Conservation (phyloP, 495 filamentous ascomycete genomes). For the Daldinia loculata region DNA sequence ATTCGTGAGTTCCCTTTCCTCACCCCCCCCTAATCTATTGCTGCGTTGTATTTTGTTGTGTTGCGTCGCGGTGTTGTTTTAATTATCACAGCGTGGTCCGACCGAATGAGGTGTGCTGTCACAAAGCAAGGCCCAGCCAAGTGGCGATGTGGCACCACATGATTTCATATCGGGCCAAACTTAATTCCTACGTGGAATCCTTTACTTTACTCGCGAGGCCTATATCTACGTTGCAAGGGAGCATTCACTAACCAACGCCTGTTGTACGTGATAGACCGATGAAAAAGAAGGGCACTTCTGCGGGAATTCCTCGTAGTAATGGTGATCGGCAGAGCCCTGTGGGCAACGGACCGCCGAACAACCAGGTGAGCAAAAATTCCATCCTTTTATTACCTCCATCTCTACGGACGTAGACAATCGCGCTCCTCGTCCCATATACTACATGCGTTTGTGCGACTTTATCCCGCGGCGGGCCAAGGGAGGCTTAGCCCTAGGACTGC, state of each 20-base stretch:
- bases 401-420: neutral
- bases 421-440: neutral
- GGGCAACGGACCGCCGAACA: conserved; percentile 51
- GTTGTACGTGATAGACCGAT: conserved; percentile 54
- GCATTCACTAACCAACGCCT: conserved; percentile 29
- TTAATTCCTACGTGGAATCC: conserved; percentile 35
- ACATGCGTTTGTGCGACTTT: conserved; percentile 22
- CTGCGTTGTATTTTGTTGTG: conserved; percentile 14
- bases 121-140: conserved; percentile 47
- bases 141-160: conserved; percentile 51
- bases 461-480: conserved; percentile 24
- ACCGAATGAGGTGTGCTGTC: conserved; percentile 40
- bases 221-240: conserved; percentile 5
- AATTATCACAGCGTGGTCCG: conserved; percentile 28
- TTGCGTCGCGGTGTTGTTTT: conserved; percentile 14
- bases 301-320: conserved; percentile 60
- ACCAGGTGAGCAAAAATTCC: conserved; percentile 52
- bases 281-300: conserved; percentile 63
- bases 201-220: conserved; percentile 12
- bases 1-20: conserved; percentile 65
- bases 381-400: neutral
- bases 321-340: conserved; percentile 61
- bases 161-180: conserved; percentile 41
- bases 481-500: conserved; percentile 37
- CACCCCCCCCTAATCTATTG: neutral